phyloP scores from a whole-genome alignment of 331 rosid species.

The Spiraea crenata region DNA sequence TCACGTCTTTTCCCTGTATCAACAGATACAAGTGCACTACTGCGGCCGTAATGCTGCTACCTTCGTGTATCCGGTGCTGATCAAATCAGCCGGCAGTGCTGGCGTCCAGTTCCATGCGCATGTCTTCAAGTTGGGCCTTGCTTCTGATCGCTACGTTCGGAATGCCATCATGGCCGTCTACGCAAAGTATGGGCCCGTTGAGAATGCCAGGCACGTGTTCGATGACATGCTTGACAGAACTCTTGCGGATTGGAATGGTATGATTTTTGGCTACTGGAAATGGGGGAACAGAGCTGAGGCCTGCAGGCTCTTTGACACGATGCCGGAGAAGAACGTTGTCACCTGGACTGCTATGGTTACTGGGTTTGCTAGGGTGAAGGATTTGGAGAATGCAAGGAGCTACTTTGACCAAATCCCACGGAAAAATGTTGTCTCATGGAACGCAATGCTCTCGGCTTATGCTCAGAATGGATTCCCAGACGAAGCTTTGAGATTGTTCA shows the following conservation, averaged over 20 bases:
- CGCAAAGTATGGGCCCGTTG: conserved; percentile 36
- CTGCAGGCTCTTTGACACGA: conserved; percentile 37
- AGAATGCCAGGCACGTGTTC: conserved; percentile 46
- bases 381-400: conserved; percentile 45
- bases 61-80: conserved; percentile 45
- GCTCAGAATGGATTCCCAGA: conserved; percentile 47
- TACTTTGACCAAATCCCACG: conserved; percentile 52
- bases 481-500: conserved; percentile 49
- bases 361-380: conserved; percentile 45
- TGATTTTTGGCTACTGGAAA: conserved; percentile 61
- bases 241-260: conserved; percentile 63
- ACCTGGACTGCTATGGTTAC: conserved; percentile 73
- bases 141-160: conserved; percentile 40
- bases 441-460: conserved; percentile 69
- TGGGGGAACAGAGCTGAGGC: conserved; percentile 58
- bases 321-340: conserved; percentile 41
- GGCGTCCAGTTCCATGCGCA: conserved; percentile 47
- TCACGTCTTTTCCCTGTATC: conserved; percentile 38
- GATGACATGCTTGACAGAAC: conserved; percentile 57
- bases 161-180: conserved; percentile 45
- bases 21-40: conserved; percentile 36
- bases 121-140: conserved; percentile 43
- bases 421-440: conserved; percentile 65
- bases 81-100: conserved; percentile 46
- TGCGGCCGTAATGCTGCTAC: conserved; percentile 24